Conservation (phyloP, 345 rosid species). For the Salix purpurea region DNA sequence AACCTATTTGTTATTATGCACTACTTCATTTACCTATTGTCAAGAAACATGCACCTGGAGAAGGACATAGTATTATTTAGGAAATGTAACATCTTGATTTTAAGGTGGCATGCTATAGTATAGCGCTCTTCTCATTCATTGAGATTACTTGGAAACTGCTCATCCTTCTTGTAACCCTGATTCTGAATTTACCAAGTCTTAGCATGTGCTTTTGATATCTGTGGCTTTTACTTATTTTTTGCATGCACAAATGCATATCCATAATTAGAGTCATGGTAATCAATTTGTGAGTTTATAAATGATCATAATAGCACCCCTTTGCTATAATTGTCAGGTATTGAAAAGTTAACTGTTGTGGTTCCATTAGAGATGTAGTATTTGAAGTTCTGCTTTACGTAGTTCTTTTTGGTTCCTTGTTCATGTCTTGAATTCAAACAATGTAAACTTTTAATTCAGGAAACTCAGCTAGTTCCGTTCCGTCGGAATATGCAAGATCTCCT, state of each 20-base stretch:
- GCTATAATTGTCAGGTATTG: not conserved
- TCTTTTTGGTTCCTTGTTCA: not conserved
- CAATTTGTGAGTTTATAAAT: not conserved
- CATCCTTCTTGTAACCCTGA: not conserved
- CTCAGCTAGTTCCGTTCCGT: constrained; percentile 79
- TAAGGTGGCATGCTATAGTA: not conserved
- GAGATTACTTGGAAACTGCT: not conserved
- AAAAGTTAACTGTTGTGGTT: not conserved
- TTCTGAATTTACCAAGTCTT: not conserved
- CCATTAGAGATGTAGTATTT: not conserved
- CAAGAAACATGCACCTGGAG: not conserved
- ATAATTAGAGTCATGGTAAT: not conserved
- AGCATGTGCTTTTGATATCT: not conserved
- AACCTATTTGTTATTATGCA: constrained; percentile 1
- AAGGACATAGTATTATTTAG: not conserved
- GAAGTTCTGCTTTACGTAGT: not conserved
- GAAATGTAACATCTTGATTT: not conserved
- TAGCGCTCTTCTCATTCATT: not conserved
- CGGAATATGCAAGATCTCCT: constrained; percentile 98
- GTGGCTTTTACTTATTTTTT: not conserved
- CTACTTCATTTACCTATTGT: not conserved
- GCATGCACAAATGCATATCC: not conserved
- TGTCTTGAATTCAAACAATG: not conserved
- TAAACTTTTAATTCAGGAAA: constrained; percentile 60
- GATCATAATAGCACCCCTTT: not conserved